phyloP scores from a whole-genome alignment of 306 rosid species.

The Lithocarpus polystachyus region DNA sequence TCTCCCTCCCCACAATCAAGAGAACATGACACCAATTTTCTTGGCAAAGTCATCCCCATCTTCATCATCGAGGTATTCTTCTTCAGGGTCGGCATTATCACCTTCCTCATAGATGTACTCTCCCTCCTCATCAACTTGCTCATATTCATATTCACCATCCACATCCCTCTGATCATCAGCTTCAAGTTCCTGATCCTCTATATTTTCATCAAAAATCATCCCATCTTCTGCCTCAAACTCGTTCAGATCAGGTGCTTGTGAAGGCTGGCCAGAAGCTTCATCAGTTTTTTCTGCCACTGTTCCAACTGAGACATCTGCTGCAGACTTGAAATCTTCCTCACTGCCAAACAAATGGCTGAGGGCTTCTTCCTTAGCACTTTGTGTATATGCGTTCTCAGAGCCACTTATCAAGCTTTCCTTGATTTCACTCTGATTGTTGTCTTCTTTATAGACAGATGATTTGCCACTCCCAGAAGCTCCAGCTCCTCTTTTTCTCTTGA shows the following conservation, averaged over 20 bases:
- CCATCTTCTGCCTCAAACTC: constrained; percentile 57
- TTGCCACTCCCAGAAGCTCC: constrained; percentile 38
- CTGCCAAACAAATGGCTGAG: constrained; percentile 11
- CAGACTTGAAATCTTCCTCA: constrained; percentile 37
- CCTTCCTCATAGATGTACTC: constrained; percentile 66
- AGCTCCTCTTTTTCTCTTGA: constrained; percentile 72
- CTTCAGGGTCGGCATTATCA: constrained; percentile 64
- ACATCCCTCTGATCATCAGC: constrained; percentile 66
- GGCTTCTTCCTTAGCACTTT: constrained; percentile 29
- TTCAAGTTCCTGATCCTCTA: constrained; percentile 61
- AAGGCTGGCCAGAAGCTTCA: constrained; percentile 28
- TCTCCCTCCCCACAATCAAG: constrained; percentile 32
- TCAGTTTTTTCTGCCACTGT: constrained; percentile 28
- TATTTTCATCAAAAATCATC: constrained; percentile 43
- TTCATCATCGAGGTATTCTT: constrained; percentile 74
- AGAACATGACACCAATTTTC: constrained; percentile 80
- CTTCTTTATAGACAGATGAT: constrained; percentile 21
- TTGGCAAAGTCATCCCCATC: constrained; percentile 94
- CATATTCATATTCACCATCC: constrained; percentile 57
- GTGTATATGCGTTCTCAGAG: constrained; percentile 18
- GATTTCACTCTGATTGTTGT: constrained; percentile 31
- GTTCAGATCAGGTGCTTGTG: constrained; percentile 5
- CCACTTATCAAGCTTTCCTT: constrained; percentile 12
- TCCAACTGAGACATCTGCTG: constrained; percentile 32
- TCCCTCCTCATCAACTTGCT: constrained; percentile 76